phyloP scores from a whole-genome alignment of 305 asterid species.

The Fraxinus paxiana region DNA sequence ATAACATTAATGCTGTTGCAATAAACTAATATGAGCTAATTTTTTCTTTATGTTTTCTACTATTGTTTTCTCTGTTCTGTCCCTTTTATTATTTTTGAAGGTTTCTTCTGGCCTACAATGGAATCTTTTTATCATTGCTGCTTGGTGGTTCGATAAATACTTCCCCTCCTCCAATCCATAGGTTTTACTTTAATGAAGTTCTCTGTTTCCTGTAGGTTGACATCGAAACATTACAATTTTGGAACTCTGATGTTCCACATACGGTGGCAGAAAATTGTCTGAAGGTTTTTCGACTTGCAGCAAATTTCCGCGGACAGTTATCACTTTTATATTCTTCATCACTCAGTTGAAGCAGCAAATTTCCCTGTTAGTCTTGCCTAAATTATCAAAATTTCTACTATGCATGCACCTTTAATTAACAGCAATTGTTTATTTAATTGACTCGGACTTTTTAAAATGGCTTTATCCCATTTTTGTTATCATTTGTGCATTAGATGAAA shows the following conservation, averaged over 20 bases:
- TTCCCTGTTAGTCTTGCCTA: background rate
- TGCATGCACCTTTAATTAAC: background rate
- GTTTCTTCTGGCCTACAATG: background rate
- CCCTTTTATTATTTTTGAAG: background rate
- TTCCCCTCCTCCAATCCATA: background rate
- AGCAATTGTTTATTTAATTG: slow-evolving; percentile 3
- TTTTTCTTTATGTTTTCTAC: background rate
- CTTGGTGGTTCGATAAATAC: background rate
- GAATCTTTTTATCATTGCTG: background rate
- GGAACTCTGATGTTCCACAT: background rate
- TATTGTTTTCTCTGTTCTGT: background rate
- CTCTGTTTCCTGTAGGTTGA: slow-evolving; percentile 10
- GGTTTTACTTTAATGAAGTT: background rate
- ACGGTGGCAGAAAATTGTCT: background rate
- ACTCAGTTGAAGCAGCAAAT: slow-evolving; percentile 10
- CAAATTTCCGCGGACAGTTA: background rate
- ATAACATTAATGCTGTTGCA: background rate
- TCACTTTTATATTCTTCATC: background rate
- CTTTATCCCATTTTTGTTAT: background rate
- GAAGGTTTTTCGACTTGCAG: background rate
- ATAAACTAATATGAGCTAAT: background rate
- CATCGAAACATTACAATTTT: background rate
- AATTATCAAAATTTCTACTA: background rate
- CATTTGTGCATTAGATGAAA: background rate
- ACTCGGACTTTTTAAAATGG: background rate